phyloP scores from a whole-genome alignment of 1,284 basidiomycete species.

The Marasmius fiardii region DNA sequence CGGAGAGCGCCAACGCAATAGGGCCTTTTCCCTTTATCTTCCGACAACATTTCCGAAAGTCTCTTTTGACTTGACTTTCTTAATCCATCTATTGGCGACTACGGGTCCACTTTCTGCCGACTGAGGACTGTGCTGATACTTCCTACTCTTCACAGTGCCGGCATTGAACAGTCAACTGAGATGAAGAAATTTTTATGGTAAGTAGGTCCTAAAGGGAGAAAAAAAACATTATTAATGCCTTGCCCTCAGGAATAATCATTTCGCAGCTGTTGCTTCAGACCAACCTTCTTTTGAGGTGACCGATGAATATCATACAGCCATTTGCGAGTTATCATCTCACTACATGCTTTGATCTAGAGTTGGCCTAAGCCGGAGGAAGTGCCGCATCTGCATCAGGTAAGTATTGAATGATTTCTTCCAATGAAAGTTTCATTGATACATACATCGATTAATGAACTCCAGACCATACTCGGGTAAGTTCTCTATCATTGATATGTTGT shows the following conservation, averaged over 20 bases:
- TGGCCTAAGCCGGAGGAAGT: slow-evolving; percentile 51
- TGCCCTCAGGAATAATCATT: slow-evolving; percentile 66
- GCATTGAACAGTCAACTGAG: slow-evolving; percentile 67
- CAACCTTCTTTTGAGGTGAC: slow-evolving; percentile 70
- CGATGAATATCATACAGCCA: neutral
- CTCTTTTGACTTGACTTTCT: too few relatives aligned
- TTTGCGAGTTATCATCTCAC: neutral
- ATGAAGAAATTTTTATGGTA: slow-evolving; percentile 72
- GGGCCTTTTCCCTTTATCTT: neutral
- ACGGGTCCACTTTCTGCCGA: neutral
- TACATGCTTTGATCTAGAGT: slow-evolving; percentile 38
- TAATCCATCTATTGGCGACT: too few relatives aligned
- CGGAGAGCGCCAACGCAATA: too few relatives aligned
- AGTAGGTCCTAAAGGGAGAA: slow-evolving; percentile 1
- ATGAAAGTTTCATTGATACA: too few relatives aligned
- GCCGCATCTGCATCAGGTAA: slow-evolving; percentile 54
- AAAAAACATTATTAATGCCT: slow-evolving; percentile 7
- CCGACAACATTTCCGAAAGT: too few relatives aligned
- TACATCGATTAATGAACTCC: neutral
- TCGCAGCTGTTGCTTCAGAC: slow-evolving; percentile 71
- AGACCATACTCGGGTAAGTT: slow-evolving; percentile 62
- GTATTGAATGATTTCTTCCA: too few relatives aligned
- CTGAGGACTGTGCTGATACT: neutral
- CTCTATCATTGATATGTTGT: neutral
- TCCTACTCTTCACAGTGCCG: slow-evolving; percentile 41